phyloP scores from a whole-genome alignment of 2,329 filamentous ascomycete species.

The Fusarium cicatricum region DNA sequence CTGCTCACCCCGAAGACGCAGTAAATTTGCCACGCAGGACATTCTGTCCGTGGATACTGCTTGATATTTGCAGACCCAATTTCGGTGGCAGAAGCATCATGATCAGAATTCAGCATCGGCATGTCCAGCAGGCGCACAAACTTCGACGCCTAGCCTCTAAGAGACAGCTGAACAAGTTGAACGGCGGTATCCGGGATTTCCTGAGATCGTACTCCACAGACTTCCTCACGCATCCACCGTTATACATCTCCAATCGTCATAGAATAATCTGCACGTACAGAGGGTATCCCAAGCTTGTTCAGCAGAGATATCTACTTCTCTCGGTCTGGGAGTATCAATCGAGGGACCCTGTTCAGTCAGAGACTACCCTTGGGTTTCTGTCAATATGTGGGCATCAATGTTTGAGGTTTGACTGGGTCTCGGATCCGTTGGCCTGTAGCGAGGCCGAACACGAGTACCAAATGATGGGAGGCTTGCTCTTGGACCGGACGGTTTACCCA shows the following conservation, averaged over 20 bases:
- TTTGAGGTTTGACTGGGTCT: background rate
- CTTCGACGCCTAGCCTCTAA: background rate
- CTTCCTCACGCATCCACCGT: accelerated
- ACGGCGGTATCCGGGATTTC: no score
- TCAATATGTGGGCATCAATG: background rate
- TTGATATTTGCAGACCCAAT: no score
- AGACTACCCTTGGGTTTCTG: background rate
- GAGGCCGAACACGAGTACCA: background rate
- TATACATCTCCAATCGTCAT: no score
- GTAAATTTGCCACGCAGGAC: background rate
- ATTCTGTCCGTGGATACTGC: background rate
- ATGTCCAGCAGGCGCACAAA: background rate
- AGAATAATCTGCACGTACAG: no score
- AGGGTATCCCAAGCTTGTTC: background rate
- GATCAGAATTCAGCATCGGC: background rate
- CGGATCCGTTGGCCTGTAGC: background rate
- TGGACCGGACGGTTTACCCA: no score
- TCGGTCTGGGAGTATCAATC: background rate
- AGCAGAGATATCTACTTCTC: background rate
- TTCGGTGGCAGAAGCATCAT: background rate
- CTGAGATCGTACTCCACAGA: background rate
- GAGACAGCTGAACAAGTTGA: no score
- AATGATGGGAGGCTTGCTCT: background rate
- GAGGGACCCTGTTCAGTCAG: background rate
- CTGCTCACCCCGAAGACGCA: background rate